phyloP scores from a whole-genome alignment of 208 protist genomes.

The Perkinsela sp. region DNA sequence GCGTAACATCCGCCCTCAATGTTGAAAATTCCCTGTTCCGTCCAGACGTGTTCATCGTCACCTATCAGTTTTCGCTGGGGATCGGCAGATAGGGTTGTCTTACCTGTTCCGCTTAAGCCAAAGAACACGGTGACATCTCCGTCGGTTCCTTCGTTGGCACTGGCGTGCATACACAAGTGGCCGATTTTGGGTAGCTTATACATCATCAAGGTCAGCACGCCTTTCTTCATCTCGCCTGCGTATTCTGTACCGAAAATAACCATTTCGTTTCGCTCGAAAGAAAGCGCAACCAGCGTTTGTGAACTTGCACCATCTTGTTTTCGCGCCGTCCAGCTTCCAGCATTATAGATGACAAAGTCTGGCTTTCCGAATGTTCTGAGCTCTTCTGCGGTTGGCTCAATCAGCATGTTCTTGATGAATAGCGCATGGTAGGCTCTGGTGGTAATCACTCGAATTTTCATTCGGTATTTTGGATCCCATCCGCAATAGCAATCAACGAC shows the following conservation, averaged over 20 bases:
- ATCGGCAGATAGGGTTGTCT: slow-evolving; percentile 71
- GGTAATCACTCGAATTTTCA: slow-evolving; percentile 73
- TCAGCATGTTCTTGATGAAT: slow-evolving; percentile 87
- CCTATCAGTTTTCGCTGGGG: slow-evolving; percentile 47
- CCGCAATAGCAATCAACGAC: slow-evolving; percentile 76
- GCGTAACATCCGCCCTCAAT: slow-evolving; percentile 74
- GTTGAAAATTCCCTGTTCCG: slow-evolving; percentile 59
- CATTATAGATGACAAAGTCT: slow-evolving; percentile 81
- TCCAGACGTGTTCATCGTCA: slow-evolving; percentile 73
- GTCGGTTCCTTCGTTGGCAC: slow-evolving; percentile 42
- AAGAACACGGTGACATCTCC: slow-evolving; percentile 60
- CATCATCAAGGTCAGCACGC: slow-evolving; percentile 80
- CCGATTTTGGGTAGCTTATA: slow-evolving; percentile 70
- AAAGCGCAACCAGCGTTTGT: slow-evolving; percentile 29
- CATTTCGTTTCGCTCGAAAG: slow-evolving; percentile 51
- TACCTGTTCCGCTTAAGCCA: slow-evolving; percentile 62
- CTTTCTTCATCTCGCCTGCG: slow-evolving; percentile 92
- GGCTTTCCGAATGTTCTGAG: slow-evolving; percentile 66
- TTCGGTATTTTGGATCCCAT: slow-evolving; percentile 56
- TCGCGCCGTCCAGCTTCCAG: slow-evolving; percentile 57
- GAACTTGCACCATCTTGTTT: slow-evolving; percentile 49
- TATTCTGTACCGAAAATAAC: slow-evolving; percentile 84
- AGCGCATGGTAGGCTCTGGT: slow-evolving; percentile 74
- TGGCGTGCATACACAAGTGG: slow-evolving; percentile 71
- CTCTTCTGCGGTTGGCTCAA: slow-evolving; percentile 61